Evolutionary conservation across 2,329 filamentous ascomycete species (phyloP).

Genomic region (Xylariaceae sp.): DNA sequence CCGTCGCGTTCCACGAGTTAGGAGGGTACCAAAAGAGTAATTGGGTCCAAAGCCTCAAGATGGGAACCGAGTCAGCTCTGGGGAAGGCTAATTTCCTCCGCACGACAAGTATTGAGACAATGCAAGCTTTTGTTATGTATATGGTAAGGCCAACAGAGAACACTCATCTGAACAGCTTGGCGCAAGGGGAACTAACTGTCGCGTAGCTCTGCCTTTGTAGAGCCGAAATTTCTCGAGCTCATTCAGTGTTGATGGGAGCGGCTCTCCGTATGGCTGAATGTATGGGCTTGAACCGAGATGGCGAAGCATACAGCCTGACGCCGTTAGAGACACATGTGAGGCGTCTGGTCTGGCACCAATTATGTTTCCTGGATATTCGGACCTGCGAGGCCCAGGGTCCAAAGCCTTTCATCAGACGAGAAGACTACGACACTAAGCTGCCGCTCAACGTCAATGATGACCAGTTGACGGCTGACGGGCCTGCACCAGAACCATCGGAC

Average conservation of each 20-base stretch:
- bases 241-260: constrained; percentile 68
- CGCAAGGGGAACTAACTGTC: constrained; percentile 21
- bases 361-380: constrained; percentile 71
- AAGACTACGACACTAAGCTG: constrained; percentile 71
- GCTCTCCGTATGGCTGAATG: constrained; percentile 72
- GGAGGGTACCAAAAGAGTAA: constrained; percentile 50
- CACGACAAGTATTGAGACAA: constrained; percentile 66
- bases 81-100: constrained; percentile 66
- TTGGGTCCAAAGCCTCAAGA: constrained; percentile 59
- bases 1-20: constrained; percentile 48
- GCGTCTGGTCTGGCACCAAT: constrained; percentile 71
- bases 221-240: constrained; percentile 66
- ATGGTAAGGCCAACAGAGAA: too few species aligned
- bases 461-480: constrained; percentile 46
- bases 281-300: constrained; percentile 72
- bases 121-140: constrained; percentile 76
- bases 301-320: constrained; percentile 60
- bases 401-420: constrained; percentile 64
- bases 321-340: constrained; percentile 68
- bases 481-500: constrained; percentile 41
- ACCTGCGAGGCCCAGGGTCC: constrained; percentile 73
- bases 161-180: too few species aligned
- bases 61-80: constrained; percentile 64
- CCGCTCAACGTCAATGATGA: constrained; percentile 68
- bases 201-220: constrained; percentile 65